Conservation (phyloP, 2,329 filamentous ascomycete species). For the Helminthosporium solani region DNA sequence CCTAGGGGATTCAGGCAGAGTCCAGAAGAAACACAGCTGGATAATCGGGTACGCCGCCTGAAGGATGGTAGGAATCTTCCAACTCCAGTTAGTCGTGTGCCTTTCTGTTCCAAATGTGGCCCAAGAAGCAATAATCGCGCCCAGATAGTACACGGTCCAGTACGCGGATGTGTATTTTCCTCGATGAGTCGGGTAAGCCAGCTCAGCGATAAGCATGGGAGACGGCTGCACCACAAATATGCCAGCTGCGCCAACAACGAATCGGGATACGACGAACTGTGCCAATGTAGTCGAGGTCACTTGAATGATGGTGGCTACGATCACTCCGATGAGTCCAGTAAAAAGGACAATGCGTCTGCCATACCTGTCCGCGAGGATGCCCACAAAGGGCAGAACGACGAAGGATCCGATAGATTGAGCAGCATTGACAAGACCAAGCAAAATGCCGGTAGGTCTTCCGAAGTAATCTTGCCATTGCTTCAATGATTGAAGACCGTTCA, state of each 20-base stretch:
- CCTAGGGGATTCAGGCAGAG: no score
- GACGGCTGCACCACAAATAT: conserved; percentile 23
- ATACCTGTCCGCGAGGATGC: conserved; percentile 7
- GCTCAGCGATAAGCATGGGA: conserved; percentile 32
- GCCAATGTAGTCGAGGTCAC: no score
- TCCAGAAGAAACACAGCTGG: conserved; percentile 53
- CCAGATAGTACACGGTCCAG: conserved; percentile 22
- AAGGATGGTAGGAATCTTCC: conserved; percentile 54
- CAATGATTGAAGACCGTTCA: conserved; percentile 18
- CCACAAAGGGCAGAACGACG: conserved; percentile 6
- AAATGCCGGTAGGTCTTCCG: conserved; percentile 8
- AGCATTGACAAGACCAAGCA: conserved; percentile 15
- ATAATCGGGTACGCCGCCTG: no score
- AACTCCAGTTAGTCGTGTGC: conserved; percentile 45
- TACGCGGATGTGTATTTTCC: conserved; percentile 27
- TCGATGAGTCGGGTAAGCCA: conserved; percentile 33
- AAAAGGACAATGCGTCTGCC: conserved; percentile 8
- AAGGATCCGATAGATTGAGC: conserved; percentile 12
- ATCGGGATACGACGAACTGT: no score
- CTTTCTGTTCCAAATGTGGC: conserved; percentile 48
- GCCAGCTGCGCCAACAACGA: conserved; percentile 8
- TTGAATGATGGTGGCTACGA: conserved; percentile 14
- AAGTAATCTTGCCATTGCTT: conserved; percentile 13
- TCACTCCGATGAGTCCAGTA: conserved; percentile 6
- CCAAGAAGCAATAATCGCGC: conserved; percentile 51